Evolutionary conservation across 2,329 filamentous ascomycete species (phyloP).

Genomic region (Xylariales sp.): DNA sequence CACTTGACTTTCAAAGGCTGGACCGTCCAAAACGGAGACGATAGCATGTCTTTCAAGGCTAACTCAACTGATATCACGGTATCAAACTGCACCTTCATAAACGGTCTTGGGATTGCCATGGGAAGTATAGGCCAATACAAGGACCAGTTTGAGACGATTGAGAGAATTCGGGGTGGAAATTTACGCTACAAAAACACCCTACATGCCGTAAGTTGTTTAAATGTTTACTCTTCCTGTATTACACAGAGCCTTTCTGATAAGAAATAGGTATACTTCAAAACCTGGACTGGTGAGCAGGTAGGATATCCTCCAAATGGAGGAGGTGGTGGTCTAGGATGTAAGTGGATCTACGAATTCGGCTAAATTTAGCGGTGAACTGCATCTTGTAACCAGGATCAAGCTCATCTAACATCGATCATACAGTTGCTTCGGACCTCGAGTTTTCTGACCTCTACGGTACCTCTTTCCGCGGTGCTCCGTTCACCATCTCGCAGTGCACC

Average conservation of each 20-base stretch:
- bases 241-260: no score
- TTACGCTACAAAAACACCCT: conserved; percentile 28
- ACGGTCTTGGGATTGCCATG: conserved; percentile 38
- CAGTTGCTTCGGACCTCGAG: no score
- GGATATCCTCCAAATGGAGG: conserved; percentile 56
- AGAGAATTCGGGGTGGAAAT: conserved; percentile 34
- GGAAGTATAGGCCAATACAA: conserved; percentile 45
- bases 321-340: conserved; percentile 49
- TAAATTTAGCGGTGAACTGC: no score
- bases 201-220: background rate
- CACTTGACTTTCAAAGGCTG: conserved; percentile 20
- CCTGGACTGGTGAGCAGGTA: conserved; percentile 48
- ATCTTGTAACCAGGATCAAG: no score
- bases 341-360: no score
- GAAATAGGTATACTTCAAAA: conserved; percentile 59
- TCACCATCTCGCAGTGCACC: no score
- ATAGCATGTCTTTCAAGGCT: conserved; percentile 17
- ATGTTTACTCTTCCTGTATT: no score
- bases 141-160: conserved; percentile 35
- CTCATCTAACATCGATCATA: no score
- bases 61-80: conserved; percentile 24
- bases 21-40: conserved; percentile 20
- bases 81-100: conserved; percentile 33
- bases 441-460: no score
- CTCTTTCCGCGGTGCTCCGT: no score